Evolutionary conservation across 83 land plant genomes (phyloP), one percentile per base, ranked within the genome.

Genomic region (Thuja plicata): DNA sequence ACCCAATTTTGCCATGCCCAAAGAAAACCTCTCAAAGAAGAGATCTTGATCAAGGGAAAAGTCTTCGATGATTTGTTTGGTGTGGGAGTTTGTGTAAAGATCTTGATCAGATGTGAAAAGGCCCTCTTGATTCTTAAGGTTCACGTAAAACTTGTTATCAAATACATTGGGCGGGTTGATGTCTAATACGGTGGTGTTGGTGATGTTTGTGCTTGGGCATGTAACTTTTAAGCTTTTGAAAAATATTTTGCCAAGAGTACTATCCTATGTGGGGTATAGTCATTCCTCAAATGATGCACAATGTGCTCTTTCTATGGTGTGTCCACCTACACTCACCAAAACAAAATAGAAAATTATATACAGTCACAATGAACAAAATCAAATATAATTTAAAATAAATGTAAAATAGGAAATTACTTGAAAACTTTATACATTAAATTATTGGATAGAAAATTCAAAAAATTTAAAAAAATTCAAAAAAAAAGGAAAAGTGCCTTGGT

Each of bases 71-170:
- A 73, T 73, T 32, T 30, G 4, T 32, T 32, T n/a, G 37, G 78
- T 73, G 34, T 16, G 12, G 12, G 37, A 73, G 78, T 73, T 37
- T 13, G 7, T 88, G 70, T 82, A 88, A 10, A 88, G 74, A 50
- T 52, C 34, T n/a, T 85, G 87, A 62, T 90, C 95, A 0, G 90
- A 91, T 8, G 91, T 37, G 40, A 93, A 46, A 6, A 93, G 48
- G 3, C 92, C 94, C 35, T 24, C 27, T 35, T 54, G 1, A 0
- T 86, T 90, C 87, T 15, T 40, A 88, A 94, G 55, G 41, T 89
- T 46, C 37, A 40, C 41, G 66, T 89, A 94, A 74, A 91, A 94
- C 66, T 85, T 80, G 87, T 91, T 91, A 83, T 94, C 95, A 12
- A 94, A 87, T 30, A 41, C 40, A 37, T 83, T 70, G 2, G 94